Conservation (phyloP, 2,329 filamentous ascomycete species). For the Paramyrothecium sp. region DNA sequence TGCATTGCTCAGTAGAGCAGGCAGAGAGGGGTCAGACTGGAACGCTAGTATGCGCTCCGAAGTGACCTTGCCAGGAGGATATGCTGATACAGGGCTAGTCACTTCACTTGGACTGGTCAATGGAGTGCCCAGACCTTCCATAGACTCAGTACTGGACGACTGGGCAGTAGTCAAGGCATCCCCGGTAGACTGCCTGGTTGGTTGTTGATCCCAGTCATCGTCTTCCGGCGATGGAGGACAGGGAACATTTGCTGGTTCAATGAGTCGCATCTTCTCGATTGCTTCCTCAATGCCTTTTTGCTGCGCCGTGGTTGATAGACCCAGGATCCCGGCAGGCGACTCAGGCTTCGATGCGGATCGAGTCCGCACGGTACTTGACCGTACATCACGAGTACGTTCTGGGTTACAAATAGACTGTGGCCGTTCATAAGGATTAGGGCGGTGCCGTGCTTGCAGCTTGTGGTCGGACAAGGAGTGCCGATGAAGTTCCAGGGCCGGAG, state of each 20-base stretch:
- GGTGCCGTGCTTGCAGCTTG: constrained; percentile 31
- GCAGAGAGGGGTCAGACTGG: constrained; percentile 63
- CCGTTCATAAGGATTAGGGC: constrained; percentile 28
- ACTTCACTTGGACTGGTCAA: constrained; percentile 55
- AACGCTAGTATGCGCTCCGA: constrained; percentile 51
- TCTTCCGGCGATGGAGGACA: constrained; percentile 48
- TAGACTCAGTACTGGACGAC: constrained; percentile 52
- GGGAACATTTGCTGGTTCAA: constrained; percentile 28
- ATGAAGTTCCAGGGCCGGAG: constrained; percentile 36
- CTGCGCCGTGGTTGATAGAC: not conserved
- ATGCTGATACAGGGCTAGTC: constrained; percentile 45
- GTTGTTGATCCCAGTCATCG: constrained; percentile 29
- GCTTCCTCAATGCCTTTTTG: constrained; percentile 3
- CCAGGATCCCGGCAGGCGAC: not conserved
- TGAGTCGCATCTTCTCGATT: constrained; percentile 8
- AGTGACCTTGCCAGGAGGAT: constrained; percentile 35
- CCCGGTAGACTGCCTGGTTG: constrained; percentile 32
- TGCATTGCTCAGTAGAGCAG: constrained; percentile 61
- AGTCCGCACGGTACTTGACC: not conserved
- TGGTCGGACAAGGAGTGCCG: constrained; percentile 43
- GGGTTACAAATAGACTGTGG: constrained; percentile 30
- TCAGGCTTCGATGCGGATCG: not conserved
- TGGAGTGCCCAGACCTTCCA: constrained; percentile 46
- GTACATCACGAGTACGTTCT: not conserved
- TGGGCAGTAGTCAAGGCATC: constrained; percentile 42